These are phyloP conservation scores for Paramecium sonneborni DNA, from an alignment of 73 alveolate species.

Conservation along the genomic window DNA sequence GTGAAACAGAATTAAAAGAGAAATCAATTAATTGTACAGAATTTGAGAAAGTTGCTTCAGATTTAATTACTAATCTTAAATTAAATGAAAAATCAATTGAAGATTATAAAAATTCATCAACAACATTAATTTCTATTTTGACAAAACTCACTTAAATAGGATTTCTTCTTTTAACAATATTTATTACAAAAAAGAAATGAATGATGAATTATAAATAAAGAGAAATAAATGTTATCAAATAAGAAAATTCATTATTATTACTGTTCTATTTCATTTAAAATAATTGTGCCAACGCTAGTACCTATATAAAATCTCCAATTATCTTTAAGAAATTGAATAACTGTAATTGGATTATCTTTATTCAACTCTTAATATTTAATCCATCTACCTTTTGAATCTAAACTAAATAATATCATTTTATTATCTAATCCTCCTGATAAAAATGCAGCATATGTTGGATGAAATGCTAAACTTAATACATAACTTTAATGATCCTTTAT, in stretches of 20 bases:
- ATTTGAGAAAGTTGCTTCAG: neutral
- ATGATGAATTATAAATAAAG: neutral
- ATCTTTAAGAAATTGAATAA: neutral
- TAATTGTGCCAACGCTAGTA: neutral
- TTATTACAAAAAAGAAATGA: neutral
- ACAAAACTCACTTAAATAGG: neutral
- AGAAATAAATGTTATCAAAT: no score
- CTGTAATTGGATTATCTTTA: neutral
- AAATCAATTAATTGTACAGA: neutral
- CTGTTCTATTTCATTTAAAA: neutral
- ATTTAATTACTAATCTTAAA: neutral
- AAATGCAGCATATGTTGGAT: constrained; percentile 5
- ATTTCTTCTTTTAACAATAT: neutral
- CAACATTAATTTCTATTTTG: neutral
- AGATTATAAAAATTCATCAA: neutral
- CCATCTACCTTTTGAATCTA: neutral
- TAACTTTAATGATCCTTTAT: neutral
- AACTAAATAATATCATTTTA: neutral
- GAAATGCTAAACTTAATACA: neutral
- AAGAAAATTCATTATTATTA: neutral
- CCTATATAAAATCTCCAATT: neutral
- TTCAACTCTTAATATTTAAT: neutral
- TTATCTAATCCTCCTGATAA: neutral
- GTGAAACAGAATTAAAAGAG: neutral
- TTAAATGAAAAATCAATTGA: neutral